Evolutionary conservation across 2,329 filamentous ascomycete genomes (phyloP), one percentile per base, ranked within the genome.

Genomic region (Salinomyces thailandicus): DNA sequence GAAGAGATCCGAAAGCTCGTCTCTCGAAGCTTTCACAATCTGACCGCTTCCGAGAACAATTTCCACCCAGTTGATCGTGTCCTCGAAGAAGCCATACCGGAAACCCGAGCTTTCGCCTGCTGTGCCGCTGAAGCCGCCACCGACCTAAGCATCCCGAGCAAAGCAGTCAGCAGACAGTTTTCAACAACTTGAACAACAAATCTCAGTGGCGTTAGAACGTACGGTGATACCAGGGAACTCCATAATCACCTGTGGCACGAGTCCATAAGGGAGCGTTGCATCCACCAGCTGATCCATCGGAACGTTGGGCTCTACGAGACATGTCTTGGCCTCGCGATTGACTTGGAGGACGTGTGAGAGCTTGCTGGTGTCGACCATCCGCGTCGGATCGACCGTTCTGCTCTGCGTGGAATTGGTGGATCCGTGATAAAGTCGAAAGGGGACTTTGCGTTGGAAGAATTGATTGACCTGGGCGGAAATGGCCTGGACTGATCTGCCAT

Each of bases 211-310:
- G n/a, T n/a, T n/a, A 2, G 79, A 78, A 11, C 78, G 79, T 0
- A 71, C 72, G 0, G 79, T 83, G 43, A 82, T 83, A 0, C 76
- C 76, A 0, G 77, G 77, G 33, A 83, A 78, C 48, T 83, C 79
- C 73, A 81, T 81, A 3, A 83, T 76, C 0, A 83, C 76, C 0
- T 70, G 71, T 1, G 71, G 77, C 1, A 83, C 57, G 0, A 82
- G 60, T 0, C 71, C 71, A 33, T 73, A 51, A 4, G 59, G 54
- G 31, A 77, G 48, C 0, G 76, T 76, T 1, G 68, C 72, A 36
- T 71, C 66, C 1, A 81, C 69, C 2, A 83, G 63, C 1, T 61
- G 60, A 40, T 80, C 77, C 77, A 83, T 82, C 0, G 75, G 65
- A 3, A 83, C 77, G 45, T 82, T 83, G 0, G 78, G 77, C 50